Conservation (phyloP, 208 protist species). For the Wallacemonas sp. region DNA sequence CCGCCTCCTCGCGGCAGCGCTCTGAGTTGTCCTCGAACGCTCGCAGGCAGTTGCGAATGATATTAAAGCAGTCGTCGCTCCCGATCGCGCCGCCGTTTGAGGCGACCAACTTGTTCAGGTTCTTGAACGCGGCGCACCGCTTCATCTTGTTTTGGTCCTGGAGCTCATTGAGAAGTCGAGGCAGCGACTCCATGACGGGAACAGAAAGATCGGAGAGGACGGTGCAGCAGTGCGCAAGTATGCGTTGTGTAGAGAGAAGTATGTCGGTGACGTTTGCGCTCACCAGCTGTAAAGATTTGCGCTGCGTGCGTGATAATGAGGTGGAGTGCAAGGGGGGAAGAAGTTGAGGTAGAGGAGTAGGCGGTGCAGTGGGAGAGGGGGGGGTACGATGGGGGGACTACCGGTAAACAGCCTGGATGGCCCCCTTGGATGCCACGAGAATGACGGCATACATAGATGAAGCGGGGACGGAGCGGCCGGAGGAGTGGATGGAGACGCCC, state of each 20-base stretch:
- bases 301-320: background rate
- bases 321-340: background rate
- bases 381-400: no score
- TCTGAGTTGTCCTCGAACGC: slow-evolving; percentile 83
- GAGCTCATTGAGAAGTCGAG: slow-evolving; percentile 76
- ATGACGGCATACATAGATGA: no score
- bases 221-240: background rate
- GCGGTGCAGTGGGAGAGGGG: no score
- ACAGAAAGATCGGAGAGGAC: background rate
- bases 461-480: no score
- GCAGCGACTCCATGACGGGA: slow-evolving; percentile 64
- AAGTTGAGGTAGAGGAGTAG: background rate
- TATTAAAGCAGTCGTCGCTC: slow-evolving; percentile 46
- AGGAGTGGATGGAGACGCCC: no score
- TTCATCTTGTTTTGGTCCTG: slow-evolving; percentile 68
- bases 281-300: background rate
- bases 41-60: slow-evolving; percentile 62
- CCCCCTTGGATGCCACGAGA: no score
- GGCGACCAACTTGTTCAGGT: slow-evolving; percentile 43
- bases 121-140: slow-evolving; percentile 68
- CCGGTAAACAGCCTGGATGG: no score
- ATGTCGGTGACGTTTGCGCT: slow-evolving; percentile 4
- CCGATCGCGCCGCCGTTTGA: slow-evolving; percentile 19
- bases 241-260: background rate
- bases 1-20: slow-evolving; percentile 75